phyloP scores from a whole-genome alignment of 2,329 filamentous ascomycete genomes.

The Scedosporium minutisporum region DNA sequence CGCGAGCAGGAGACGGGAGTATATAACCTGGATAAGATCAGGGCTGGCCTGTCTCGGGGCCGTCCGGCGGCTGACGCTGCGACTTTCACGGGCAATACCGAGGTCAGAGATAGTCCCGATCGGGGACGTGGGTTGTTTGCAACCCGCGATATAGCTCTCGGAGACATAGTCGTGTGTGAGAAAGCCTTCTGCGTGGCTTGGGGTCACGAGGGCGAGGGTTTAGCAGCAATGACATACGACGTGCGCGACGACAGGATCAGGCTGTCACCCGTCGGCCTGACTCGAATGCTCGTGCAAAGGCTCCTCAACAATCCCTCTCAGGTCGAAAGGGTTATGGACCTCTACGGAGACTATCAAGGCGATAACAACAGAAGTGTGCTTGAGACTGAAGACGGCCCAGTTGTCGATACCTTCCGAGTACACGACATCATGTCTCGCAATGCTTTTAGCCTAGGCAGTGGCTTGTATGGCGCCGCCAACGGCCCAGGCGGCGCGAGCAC shows the following conservation, averaged over 20 bases:
- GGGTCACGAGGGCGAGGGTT: conserved; percentile 27
- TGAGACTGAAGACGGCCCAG: conserved; percentile 19
- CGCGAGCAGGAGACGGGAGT: conserved; percentile 9
- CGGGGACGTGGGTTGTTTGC: conserved; percentile 34
- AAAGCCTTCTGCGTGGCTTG: conserved; percentile 28
- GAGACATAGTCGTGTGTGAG: conserved; percentile 31
- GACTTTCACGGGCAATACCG: conserved; percentile 22
- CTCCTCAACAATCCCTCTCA: conserved; percentile 28
- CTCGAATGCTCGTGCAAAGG: conserved; percentile 25
- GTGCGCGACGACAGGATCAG: conserved; percentile 18
- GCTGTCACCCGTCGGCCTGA: conserved; percentile 21
- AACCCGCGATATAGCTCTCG: conserved; percentile 22
- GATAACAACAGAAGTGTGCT: conserved; percentile 9
- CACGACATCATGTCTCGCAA: conserved; percentile 29
- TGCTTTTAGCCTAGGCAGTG: conserved; percentile 21
- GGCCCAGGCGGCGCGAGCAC: conserved; percentile 18
- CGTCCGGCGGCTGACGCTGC: conserved; percentile 14
- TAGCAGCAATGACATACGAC: conserved; percentile 28
- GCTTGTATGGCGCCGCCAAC: neutral
- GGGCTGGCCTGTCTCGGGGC: conserved; percentile 16
- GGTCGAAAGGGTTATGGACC: conserved; percentile 20
- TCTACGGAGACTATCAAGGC: conserved; percentile 23
- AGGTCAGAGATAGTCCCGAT: conserved; percentile 18
- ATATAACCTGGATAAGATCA: conserved; percentile 12
- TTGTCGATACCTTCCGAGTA: conserved; percentile 28